Base-by-base conservation (phyloP, 2,329 filamentous ascomycete genomes). In the Rhinocladiella mackenziei region DNA sequence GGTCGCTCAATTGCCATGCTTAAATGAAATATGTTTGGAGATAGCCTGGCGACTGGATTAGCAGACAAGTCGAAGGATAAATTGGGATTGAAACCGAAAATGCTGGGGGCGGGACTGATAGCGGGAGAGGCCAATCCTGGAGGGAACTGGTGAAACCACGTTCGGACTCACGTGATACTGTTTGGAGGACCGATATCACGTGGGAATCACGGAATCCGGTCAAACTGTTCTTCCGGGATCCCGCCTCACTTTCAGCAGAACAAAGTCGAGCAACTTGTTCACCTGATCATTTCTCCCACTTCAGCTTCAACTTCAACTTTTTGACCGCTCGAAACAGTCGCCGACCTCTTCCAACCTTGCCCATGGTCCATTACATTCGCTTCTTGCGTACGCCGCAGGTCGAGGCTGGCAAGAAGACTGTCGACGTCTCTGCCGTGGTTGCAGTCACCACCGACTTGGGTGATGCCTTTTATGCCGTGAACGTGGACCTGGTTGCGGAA, bases 381-480 rank as follows among this genome's bases (percentile, higher is more conserved):
- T 84, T 85, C 56, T 70, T 86, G 55, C 85, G 84, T 57, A 67
- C 76, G 2, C 81, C 83, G 7, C 65, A 66, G 41, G 56, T 69
- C 25, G 58, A 62, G 33, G 69, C 70, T 42, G 63, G 73, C 29
- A 57, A 61, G 30, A 61, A 63, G 45, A 66, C 70, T 41, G 59
- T 71, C 43, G 60, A 62, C 11, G 62, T 79, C 43, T 73, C 66
- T 48, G 66, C 72, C 35, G 67, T 80, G 20, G 67, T 85, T 46
- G 82, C 81, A 28, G 73, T 86, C 58, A 82, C 80, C 8, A 84
- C 81, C 17, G 83, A 86, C 58, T 68, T 86, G 5, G 83, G 83
- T 13, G 81, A 84, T 56, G 72, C 72, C 1, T 82, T 83, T 58
- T 71, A 78, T 31, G 68, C 72, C n/a, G 57, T 66, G 32, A 64